Evolutionary conservation across 768 basidiomycete species (phyloP).

Genomic region (Hericium alpestre): DNA sequence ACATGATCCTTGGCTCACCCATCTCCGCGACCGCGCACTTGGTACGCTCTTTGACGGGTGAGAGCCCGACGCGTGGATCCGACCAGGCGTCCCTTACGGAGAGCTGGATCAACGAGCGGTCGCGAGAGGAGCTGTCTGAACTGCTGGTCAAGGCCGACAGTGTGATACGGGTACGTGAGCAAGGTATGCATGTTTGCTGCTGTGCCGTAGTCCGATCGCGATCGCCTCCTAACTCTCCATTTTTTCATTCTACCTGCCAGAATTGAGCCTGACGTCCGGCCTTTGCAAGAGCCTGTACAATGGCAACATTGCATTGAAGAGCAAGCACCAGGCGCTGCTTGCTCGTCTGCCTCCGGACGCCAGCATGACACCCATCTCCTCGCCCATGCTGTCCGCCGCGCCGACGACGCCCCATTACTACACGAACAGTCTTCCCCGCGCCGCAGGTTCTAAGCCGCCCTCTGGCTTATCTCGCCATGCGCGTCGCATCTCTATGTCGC

Average conservation of each 20-base stretch:
- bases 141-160: constrained; percentile 64
- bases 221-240: too few species aligned
- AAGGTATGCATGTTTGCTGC: constrained; percentile 38
- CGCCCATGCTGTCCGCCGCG: constrained; percentile 14
- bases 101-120: constrained; percentile 51
- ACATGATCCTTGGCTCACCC: constrained; percentile 28
- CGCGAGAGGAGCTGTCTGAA: constrained; percentile 62
- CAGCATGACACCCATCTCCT: constrained; percentile 13
- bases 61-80: constrained; percentile 11
- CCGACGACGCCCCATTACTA: constrained; percentile 10
- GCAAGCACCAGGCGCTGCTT: constrained; percentile 62
- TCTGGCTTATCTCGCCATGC: constrained; percentile 17
- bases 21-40: constrained; percentile 26
- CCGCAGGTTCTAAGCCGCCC: constrained; percentile 7
- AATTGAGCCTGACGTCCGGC: constrained; percentile 57
- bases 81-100: constrained; percentile 16
- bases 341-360: constrained; percentile 38
- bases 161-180: constrained; percentile 68
- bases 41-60: constrained; percentile 14
- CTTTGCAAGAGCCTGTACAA: constrained; percentile 62
- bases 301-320: constrained; percentile 56
- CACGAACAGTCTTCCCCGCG: constrained; percentile 5
- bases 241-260: constrained; percentile 21
- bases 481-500: constrained; percentile 53
- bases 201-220: too few species aligned